Evolutionary conservation across 2,329 filamentous ascomycete species (phyloP), one percentile per base, ranked within the genome.

Genomic region (Graphilbum fragrans): DNA sequence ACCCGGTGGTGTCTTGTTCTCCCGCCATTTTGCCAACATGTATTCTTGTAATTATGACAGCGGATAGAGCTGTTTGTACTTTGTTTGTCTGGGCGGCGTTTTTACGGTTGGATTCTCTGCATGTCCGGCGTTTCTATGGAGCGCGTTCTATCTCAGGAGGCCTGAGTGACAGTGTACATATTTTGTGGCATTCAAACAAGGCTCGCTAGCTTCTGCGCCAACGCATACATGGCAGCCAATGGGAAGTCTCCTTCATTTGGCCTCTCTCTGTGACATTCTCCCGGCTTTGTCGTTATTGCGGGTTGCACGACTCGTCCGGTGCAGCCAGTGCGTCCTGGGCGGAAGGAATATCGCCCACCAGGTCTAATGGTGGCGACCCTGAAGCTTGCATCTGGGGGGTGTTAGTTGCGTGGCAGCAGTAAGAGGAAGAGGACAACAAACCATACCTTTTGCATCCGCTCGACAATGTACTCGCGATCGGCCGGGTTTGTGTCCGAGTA

Each of bases 381-480:
- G 83, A 82, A 39, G 81, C 81, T 88, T 98, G 92, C 92, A 98
- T 98, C 90, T 95, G 36, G 12, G 55, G 44, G 41, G 8, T 32
- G 42, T 56, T 38, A 56, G 35, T 36, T 29, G 25, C 6, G 14
- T 29, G 37, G 22, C 17, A 39, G 37, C 23, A 20, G 7, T 4
- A 31, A 9, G 9, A 35, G 33, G 20, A n/a, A 35, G 38, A 34
- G 4, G 19, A 42, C 19, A n/a, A 17, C 19, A 20, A 8, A 20
- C 2, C 4, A 7, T 61, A 94, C 90, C 79, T 90, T 90, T 61
- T 96, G 90, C 92, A 98, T 98, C 58, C 82, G 81, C 55, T 95
- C 88, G 49, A 95, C 90, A 53, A 98, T 92, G 60, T 87, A 95
- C 57, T 94, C 86, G 47, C 88, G 72, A 61, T 94, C 86, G 36